Conservation (phyloP, 345 rosid species). For the Moricandia moricandioides region DNA sequence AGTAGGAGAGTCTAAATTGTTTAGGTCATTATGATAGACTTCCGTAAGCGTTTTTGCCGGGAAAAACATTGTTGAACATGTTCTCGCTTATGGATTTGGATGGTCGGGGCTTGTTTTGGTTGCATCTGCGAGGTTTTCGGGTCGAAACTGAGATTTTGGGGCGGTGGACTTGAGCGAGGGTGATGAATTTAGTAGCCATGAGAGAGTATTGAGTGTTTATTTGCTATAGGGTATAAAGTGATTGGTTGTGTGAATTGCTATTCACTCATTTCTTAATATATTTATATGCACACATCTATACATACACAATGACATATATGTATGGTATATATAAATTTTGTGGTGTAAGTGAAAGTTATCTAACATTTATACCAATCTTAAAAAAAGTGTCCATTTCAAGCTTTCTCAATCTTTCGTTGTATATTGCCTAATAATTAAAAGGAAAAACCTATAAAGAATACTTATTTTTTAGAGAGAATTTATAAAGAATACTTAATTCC, state of each 20-base stretch:
- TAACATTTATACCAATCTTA: neutral
- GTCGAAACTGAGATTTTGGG: constrained; percentile 12
- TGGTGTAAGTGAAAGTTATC: neutral
- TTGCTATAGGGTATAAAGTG: neutral
- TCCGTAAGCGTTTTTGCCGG: constrained; percentile 6
- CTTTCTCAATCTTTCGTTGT: constrained; percentile 28
- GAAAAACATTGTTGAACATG: constrained; percentile 13
- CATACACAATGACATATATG: neutral
- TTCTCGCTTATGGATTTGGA: constrained; percentile 27
- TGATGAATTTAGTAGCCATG: constrained; percentile 35
- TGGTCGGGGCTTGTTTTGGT: constrained; percentile 11
- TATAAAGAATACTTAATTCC: too few species aligned
- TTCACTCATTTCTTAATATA: constrained; percentile 8
- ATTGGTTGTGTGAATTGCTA: constrained; percentile 10
- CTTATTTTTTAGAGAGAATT: neutral
- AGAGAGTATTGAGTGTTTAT: neutral
- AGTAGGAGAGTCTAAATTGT: neutral
- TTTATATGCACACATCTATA: constrained; percentile 23
- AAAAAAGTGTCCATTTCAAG: neutral
- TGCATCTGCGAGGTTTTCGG: constrained; percentile 13
- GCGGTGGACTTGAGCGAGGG: constrained; percentile 25
- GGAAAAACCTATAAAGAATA: neutral
- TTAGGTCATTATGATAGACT: neutral
- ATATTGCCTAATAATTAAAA: constrained; percentile 23
- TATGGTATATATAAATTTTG: neutral